A percentile compares a stretch with the other conserved stretches of the same genome.
phyloP scores from a whole-genome alignment of 2,329 filamentous ascomycete species.

The Hymenoscyphus infarciens region DNA sequence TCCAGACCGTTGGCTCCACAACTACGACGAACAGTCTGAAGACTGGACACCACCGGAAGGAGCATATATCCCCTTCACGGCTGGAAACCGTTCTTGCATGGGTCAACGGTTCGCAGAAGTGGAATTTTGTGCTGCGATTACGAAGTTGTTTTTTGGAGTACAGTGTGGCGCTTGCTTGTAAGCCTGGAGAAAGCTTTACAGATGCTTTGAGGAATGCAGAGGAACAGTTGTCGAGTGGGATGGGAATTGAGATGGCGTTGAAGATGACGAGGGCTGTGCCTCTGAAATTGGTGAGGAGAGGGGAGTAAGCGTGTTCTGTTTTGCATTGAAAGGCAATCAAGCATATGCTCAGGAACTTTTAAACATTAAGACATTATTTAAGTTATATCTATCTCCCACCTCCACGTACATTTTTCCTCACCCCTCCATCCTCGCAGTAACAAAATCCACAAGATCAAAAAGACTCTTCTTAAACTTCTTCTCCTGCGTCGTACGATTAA shows the following conservation, averaged over 20 bases:
- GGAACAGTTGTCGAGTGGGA: not conserved
- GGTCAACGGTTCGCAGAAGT: conserved; percentile 34
- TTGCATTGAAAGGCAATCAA: too few species aligned
- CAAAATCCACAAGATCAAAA: conserved; percentile 46
- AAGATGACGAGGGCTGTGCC: not conserved
- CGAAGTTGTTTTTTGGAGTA: conserved; percentile 18
- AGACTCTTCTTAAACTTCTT: conserved; percentile 46
- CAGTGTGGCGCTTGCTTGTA: conserved; percentile 16
- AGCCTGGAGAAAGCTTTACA: not conserved
- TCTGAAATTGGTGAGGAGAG: not conserved
- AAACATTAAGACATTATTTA: too few species aligned
- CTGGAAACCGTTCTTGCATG: conserved; percentile 48
- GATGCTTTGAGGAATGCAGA: not conserved
- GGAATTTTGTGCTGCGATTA: conserved; percentile 31
- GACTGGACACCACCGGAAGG: conserved; percentile 57
- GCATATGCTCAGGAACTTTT: too few species aligned
- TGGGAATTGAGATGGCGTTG: conserved; percentile 1
- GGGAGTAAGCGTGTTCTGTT: too few species aligned
- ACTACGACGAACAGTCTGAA: too few species aligned
- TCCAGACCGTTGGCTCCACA: conserved; percentile 36
- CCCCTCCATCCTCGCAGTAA: conserved; percentile 18
- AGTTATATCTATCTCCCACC: too few species aligned
- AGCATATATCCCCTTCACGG: conserved; percentile 55
- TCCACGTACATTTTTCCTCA: too few species aligned
- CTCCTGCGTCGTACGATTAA: conserved; percentile 43